Conservation (phyloP, 352 stramenopile species). For the Pythium monospermum region DNA sequence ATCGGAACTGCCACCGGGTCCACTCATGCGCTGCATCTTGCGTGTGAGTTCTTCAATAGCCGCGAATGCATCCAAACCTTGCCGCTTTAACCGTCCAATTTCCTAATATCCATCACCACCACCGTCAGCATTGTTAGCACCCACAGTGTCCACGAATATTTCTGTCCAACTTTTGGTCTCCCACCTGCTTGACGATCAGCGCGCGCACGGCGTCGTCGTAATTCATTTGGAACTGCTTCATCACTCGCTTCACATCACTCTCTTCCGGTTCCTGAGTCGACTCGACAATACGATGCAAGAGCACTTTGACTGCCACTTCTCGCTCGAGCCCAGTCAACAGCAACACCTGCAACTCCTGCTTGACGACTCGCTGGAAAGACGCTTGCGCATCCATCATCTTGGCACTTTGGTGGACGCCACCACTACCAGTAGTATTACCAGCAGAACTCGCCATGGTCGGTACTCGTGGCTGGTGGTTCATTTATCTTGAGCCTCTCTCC, state of each 20-base stretch:
- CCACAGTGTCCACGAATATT: too few species aligned
- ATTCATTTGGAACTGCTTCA: constrained; percentile 86
- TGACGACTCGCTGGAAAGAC: constrained; percentile 71
- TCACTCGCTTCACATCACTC: constrained; percentile 63
- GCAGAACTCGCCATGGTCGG: background rate
- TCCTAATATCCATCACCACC: constrained; percentile 33
- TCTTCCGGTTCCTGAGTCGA: constrained; percentile 54
- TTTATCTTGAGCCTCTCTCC: too few species aligned
- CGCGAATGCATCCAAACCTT: constrained; percentile 78
- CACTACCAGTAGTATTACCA: too few species aligned
- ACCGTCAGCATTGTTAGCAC: too few species aligned
- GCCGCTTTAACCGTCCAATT: constrained; percentile 64
- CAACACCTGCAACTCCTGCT: constrained; percentile 73
- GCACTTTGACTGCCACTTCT: constrained; percentile 65
- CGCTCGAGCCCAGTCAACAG: constrained; percentile 45
- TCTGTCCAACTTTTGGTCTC: background rate
- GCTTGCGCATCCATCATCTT: constrained; percentile 67
- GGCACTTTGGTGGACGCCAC: constrained; percentile 27
- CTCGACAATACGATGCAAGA: constrained; percentile 72
- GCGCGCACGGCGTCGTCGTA: constrained; percentile 79
- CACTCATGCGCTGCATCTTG: constrained; percentile 64
- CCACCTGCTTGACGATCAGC: constrained; percentile 79
- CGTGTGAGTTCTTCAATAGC: constrained; percentile 78
- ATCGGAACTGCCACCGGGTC: constrained; percentile 1
- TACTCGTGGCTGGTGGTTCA: too few species aligned